Conservation (phyloP, 257 asterid genomes). For the Henckelia pumila region DNA sequence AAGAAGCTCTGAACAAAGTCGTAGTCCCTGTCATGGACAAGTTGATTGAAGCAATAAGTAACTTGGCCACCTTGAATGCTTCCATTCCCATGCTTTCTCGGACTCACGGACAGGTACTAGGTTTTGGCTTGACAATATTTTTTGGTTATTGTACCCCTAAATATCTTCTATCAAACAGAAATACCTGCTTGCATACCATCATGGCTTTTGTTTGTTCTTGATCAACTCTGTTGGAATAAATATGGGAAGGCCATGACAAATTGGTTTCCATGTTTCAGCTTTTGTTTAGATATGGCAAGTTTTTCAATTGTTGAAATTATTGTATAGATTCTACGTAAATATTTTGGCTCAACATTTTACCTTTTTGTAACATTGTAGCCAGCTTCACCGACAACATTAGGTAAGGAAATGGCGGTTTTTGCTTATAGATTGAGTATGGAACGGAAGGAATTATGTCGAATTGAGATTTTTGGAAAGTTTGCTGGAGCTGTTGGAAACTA, state of each 20-base stretch:
- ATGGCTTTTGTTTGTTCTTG: not conserved
- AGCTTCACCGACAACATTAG: conserved; percentile 62
- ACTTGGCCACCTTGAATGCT: conserved; percentile 45
- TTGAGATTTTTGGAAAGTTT: conserved; percentile 53
- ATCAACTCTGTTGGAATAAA: not conserved
- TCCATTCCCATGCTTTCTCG: conserved; percentile 54
- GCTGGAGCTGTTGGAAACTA: conserved; percentile 78
- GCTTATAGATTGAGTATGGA: conserved; percentile 48
- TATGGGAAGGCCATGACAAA: not conserved
- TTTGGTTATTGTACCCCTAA: not conserved
- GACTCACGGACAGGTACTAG: conserved; percentile 56
- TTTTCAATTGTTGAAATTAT: not conserved
- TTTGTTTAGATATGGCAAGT: not conserved
- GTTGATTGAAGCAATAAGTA: conserved; percentile 37
- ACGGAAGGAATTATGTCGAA: conserved; percentile 30
- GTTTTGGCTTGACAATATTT: not conserved
- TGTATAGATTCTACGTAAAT: not conserved
- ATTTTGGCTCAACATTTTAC: conserved; percentile 8
- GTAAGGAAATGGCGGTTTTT: conserved; percentile 65
- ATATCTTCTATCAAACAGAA: not conserved
- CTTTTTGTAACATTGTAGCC: conserved; percentile 34
- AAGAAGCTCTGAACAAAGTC: conserved; percentile 40
- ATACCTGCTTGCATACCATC: not conserved
- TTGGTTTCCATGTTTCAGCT: not conserved
- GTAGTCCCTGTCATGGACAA: conserved; percentile 45